Conservation (phyloP, 2,329 filamentous ascomycete genomes). For the Ceratocystiopsis minuta region DNA sequence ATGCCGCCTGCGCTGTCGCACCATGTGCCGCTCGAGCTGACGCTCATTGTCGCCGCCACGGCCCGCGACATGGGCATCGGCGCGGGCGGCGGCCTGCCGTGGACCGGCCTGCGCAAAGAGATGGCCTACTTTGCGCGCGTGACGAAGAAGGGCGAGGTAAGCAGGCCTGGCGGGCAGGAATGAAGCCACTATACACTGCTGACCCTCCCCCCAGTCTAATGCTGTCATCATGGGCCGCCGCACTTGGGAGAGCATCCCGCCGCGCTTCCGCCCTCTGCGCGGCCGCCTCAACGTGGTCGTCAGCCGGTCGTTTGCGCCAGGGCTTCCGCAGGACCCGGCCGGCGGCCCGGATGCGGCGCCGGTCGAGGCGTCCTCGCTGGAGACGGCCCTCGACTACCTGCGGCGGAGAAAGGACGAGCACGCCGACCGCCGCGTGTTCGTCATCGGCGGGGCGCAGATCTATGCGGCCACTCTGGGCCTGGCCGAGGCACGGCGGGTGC, state of each 20-base stretch:
- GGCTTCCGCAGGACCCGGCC: constrained; percentile 2
- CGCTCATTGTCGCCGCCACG: constrained; percentile 90
- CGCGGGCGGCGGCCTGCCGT: constrained; percentile 59
- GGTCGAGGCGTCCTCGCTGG: constrained; percentile 39
- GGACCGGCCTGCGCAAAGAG: constrained; percentile 74
- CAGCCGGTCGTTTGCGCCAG: constrained; percentile 30
- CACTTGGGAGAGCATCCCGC: constrained; percentile 84
- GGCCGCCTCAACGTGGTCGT: constrained; percentile 71
- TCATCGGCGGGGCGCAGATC: constrained; percentile 81
- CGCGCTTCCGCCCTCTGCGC: constrained; percentile 58
- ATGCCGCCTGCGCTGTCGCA: constrained; percentile 8
- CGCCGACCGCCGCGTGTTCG: constrained; percentile 44
- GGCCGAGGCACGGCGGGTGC: constrained; percentile 38
- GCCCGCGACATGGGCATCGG: constrained; percentile 71
- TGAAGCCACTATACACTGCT: neutral
- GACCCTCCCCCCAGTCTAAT: constrained; percentile 24
- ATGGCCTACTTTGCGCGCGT: constrained; percentile 92
- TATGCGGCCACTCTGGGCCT: constrained; percentile 53
- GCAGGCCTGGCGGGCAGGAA: neutral
- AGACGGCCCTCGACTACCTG: constrained; percentile 32
- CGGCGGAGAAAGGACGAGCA: constrained; percentile 2
- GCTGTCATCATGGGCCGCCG: constrained; percentile 95
- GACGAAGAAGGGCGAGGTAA: constrained; percentile 44
- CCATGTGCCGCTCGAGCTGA: constrained; percentile 37
- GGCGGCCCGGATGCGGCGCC: constrained; percentile 19